Evolutionary conservation across 495 filamentous ascomycete species (phyloP).

Genomic region (Hypoxylon trugodes): DNA sequence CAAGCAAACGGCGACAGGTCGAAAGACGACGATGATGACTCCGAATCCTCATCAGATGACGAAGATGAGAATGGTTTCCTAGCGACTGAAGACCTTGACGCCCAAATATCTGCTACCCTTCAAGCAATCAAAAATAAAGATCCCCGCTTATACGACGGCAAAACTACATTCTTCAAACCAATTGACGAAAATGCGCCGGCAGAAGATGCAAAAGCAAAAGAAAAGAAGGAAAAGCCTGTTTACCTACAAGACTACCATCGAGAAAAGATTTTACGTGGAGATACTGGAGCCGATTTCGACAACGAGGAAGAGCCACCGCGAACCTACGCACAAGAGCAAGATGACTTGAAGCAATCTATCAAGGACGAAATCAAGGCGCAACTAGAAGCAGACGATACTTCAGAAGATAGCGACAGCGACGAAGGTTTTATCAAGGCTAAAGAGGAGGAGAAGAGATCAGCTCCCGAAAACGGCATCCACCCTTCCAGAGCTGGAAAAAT

Average conservation of each 20-base stretch:
- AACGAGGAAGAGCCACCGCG: conserved; percentile 62
- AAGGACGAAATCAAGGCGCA: conserved; percentile 81
- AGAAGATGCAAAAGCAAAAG: conserved; percentile 39
- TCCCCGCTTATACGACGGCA: conserved; percentile 85
- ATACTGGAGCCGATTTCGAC: conserved; percentile 64
- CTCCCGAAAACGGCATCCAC: conserved; percentile 48
- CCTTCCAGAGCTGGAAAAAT: conserved; percentile 57
- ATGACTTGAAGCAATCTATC: conserved; percentile 76
- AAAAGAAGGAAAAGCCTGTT: conserved; percentile 82
- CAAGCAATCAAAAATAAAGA: conserved; percentile 89
- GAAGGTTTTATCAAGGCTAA: conserved; percentile 73
- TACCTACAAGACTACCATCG: conserved; percentile 90
- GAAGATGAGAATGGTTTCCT: conserved; percentile 92
- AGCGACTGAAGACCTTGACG: conserved; percentile 81
- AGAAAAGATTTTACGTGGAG: conserved; percentile 76
- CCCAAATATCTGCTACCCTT: conserved; percentile 84
- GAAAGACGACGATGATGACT: conserved; percentile 60
- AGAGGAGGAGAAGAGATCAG: conserved; percentile 42
- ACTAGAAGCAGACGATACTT: conserved; percentile 52
- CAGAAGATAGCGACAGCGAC: conserved; percentile 70
- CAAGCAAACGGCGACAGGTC: conserved; percentile 32
- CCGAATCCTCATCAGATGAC: conserved; percentile 72
- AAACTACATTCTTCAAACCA: conserved; percentile 76
- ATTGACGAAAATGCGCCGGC: conserved; percentile 61
- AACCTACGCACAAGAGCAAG: conserved; percentile 88